Conservation (phyloP, 2,329 filamentous ascomycete species). For the Botrytis pseudocinerea region DNA sequence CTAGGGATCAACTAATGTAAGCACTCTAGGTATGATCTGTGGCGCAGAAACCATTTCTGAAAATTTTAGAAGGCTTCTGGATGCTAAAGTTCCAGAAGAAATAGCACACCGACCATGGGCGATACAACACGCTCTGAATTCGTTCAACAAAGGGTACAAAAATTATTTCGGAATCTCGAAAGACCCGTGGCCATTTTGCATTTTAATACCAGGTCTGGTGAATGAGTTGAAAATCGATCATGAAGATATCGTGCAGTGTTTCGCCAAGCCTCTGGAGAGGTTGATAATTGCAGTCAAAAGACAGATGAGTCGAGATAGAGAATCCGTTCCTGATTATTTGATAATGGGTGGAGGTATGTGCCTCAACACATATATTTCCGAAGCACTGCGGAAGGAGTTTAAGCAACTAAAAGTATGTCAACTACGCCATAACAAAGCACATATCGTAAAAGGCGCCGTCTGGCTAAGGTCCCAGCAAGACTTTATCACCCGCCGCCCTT, state of each 20-base stretch:
- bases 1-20: background rate
- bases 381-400: background rate
- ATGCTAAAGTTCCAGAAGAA: background rate
- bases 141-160: conserved; percentile 1
- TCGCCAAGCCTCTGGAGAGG: background rate
- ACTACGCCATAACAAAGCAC: background rate
- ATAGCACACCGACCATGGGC: conserved; percentile 5
- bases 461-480: background rate
- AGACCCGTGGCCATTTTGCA: background rate
- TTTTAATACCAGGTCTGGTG: background rate
- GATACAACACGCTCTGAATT: background rate
- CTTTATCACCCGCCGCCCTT: background rate
- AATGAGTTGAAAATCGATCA: background rate
- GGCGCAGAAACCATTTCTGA: conserved; percentile 19
- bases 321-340: background rate
- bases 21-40: conserved; percentile 12
- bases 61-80: background rate
- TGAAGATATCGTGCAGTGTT: background rate
- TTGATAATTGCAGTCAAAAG: background rate
- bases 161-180: background rate
- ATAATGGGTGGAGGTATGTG: background rate
- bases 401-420: background rate
- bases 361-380: background rate
- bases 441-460: background rate
- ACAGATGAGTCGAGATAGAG: background rate